Conservation (phyloP, 2,329 filamentous ascomycete genomes). For the Fusarium illudens region DNA sequence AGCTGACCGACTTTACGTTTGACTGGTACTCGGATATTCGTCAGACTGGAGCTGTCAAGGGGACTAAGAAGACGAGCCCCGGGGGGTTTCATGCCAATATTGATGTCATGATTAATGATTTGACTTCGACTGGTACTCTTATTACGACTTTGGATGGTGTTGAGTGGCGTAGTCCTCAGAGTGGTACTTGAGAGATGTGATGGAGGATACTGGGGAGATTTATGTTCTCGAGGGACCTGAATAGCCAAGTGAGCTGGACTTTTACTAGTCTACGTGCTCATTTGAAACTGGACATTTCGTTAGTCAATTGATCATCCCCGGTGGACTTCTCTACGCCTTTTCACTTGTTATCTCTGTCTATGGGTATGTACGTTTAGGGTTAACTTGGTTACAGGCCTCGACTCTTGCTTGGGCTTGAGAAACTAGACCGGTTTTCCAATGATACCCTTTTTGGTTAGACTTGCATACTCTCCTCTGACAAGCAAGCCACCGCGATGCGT, state of each 20-base stretch:
- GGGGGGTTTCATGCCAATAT: constrained; percentile 7
- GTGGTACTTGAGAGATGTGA: background rate
- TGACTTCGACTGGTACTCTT: constrained; percentile 19
- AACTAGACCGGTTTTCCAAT: too few relatives aligned
- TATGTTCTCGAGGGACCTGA: background rate
- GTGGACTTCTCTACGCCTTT: background rate
- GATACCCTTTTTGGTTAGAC: too few relatives aligned
- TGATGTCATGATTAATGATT: constrained; percentile 16
- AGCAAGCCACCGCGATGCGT: background rate
- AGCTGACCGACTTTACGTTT: constrained; percentile 17
- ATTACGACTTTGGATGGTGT: constrained; percentile 8
- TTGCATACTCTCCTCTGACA: too few relatives aligned
- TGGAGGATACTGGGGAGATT: background rate
- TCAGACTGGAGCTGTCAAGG: constrained; percentile 42
- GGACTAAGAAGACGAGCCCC: constrained; percentile 49
- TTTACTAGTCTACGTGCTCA: background rate
- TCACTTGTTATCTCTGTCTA: background rate
- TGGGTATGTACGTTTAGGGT: too few relatives aligned
- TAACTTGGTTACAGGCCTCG: too few relatives aligned
- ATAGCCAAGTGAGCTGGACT: background rate
- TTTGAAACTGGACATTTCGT: background rate
- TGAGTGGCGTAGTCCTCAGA: background rate
- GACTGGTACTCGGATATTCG: constrained; percentile 52
- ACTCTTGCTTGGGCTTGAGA: too few relatives aligned
- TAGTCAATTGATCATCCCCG: background rate